Conservation (phyloP, 306 rosid species). For the Inga leiocalycina region DNA sequence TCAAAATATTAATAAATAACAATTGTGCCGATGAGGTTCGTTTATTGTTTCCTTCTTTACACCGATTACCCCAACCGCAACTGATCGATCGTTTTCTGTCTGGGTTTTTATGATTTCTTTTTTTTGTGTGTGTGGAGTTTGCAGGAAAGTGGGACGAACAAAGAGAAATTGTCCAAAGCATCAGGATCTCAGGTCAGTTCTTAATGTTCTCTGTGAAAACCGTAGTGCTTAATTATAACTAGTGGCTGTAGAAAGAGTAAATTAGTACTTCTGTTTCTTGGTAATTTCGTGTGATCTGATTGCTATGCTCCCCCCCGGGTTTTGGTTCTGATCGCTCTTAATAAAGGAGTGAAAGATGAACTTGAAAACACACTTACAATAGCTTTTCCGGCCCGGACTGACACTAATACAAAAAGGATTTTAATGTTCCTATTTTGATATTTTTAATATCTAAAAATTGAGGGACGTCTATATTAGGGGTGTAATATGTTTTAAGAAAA, state of each 20-base stretch:
- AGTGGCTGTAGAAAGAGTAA: not conserved
- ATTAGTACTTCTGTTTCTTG: not conserved
- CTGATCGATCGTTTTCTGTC: not conserved
- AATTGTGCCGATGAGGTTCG: not conserved
- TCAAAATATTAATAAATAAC: not conserved
- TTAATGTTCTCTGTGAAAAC: not conserved
- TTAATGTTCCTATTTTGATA: no score
- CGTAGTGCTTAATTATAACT: not conserved
- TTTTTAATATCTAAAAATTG: no score
- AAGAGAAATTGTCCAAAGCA: not conserved
- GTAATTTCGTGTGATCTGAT: not conserved
- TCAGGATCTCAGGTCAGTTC: slow-evolving; percentile 19
- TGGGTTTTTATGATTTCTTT: not conserved
- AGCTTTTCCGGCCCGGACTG: not conserved
- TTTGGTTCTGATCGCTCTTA: not conserved
- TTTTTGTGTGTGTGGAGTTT: not conserved
- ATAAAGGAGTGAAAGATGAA: no score
- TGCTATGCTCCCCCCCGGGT: not conserved
- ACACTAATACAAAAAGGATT: no score
- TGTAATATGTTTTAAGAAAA: no score
- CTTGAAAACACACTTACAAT: not conserved
- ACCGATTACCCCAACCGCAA: not conserved
- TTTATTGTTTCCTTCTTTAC: not conserved
- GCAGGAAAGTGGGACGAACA: not conserved
- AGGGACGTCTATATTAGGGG: no score